Evolutionary conservation across 2,329 filamentous ascomycete species (phyloP), one percentile per base, ranked within the genome.

Genomic region (Trichoderma sp.): DNA sequence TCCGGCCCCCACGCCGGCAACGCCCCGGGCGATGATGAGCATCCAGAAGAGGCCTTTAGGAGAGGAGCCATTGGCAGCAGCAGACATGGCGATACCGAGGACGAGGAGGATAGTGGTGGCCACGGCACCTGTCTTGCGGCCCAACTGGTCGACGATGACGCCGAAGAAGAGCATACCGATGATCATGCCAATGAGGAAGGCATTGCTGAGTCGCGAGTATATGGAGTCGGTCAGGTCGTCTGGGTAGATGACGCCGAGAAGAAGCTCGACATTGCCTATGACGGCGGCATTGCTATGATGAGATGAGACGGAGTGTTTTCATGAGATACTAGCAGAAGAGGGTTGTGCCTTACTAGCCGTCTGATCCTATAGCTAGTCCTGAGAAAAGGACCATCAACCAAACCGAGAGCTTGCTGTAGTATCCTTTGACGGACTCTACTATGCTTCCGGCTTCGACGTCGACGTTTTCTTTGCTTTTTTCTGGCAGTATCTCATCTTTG

Each of bases 91-190:
- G 45, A 84, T 79, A 27, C 83, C 83, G 2, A 84, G 68, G 2
- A 84, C 78, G 8, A 86, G 74, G 50, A 86, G 76, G 17, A 79
- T 60, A 0, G 84, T 86, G 0, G 84, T 81, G 5, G 78, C 76
- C 4, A 85, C 74, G 45, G 82, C 80, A 13, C 83, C 84, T 0
- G 80, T 84, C 50, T 81, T 79, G 45, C 84, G 78, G n/a, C 84
- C 84, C 5, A 85, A 71, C 19, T 81, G 79, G 70, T 85, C 84
- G 69, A 84, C 82, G 7, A 83, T 72, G 10, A 81, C 75, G 7
- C 84, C 84, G 68, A 87, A 86, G 70, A 81, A 76, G 8, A 87
- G 74, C 81, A 87, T 87, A 60, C 85, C 85, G 60, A 86, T 75
- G 66, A 86, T 85, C 75, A 84, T 82, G 56, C 86, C 86, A 60